Evolutionary conservation across 2,329 filamentous ascomycete genomes (phyloP), one percentile per base, ranked within the genome.

Genomic region (Curvularia sp.): DNA sequence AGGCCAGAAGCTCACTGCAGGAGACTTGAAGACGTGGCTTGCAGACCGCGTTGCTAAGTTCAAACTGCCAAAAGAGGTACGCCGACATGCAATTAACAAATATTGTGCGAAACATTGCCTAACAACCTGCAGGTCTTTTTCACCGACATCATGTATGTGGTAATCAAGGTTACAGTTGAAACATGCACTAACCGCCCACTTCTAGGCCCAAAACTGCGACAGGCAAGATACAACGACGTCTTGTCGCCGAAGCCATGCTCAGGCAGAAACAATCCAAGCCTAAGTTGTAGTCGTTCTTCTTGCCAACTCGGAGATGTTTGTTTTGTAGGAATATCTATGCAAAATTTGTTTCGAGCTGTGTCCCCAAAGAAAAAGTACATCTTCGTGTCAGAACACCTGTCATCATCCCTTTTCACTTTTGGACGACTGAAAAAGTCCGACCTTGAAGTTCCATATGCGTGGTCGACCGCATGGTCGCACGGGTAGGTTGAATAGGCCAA

Each of bases 211-310:
- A 96, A 84, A 94, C 92, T 3, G 91, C 92, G n/a, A 96, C 92
- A 5, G 92, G 92, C 55, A 96, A 96, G 82, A 90, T 96, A 58
- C 92, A 96, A 79, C 82, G 92, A 60, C 85, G 91, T 61, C 91
- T 93, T 70, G 91, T 96, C n/a, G 91, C 91, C 13, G 91, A 94
- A 77, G 86, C 86, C 28, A 94, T 96, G 90, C 82, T 89, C 77
- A 91, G 91, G 81, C 84, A 88, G 75, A 87, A 88, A 56, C 77
- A 78, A 55, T 76, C 79, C 4, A 82, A 81, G 69, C 77, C 84
- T 13, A 86, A 85, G 73, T 76, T 86, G 65, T 86, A 80, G 57
- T 47, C 36, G 34, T 9, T 48, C 49, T 42, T n/a, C 48, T 52
- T 45, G 48, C 45, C 55, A 27, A 47, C 27, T 32, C 13, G 28